Percentiles rank a stretch among this genome's conserved stretches.
Conservation (phyloP, 2,329 filamentous ascomycete species). For the Colletotrichum horii region DNA sequence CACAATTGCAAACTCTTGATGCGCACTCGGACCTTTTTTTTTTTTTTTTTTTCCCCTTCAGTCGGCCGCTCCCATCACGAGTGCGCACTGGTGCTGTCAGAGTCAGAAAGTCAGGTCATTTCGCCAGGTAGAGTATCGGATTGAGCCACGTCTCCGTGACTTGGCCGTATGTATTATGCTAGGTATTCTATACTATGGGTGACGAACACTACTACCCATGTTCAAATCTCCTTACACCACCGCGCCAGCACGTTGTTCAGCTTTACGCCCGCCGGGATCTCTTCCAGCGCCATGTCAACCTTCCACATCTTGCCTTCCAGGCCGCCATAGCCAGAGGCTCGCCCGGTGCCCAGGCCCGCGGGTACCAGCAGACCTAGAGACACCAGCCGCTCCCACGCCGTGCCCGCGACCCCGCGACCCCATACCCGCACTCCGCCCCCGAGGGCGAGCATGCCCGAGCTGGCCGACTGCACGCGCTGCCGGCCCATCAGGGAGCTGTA, state of each 20-base stretch:
- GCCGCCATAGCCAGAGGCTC: slow-evolving; percentile 46
- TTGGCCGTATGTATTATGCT: background rate
- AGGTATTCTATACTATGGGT: background rate
- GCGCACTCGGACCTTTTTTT: background rate
- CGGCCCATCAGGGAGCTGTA: slow-evolving; percentile 78
- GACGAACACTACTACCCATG: background rate
- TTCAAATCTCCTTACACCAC: slow-evolving; percentile 78
- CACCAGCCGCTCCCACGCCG: slow-evolving; percentile 77
- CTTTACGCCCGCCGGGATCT: slow-evolving; percentile 71
- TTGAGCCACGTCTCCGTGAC: background rate
- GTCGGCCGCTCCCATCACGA: background rate
- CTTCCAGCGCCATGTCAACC: slow-evolving; percentile 78
- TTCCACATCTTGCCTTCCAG: slow-evolving; percentile 73
- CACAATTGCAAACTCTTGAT: background rate
- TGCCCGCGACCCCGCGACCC: slow-evolving; percentile 74
- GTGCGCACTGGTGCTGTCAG: background rate
- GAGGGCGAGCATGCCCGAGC: slow-evolving; percentile 69
- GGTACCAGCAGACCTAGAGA: slow-evolving; percentile 73
- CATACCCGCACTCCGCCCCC: slow-evolving; percentile 72
- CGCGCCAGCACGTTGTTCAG: slow-evolving; percentile 65
- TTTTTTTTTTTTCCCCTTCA: background rate
- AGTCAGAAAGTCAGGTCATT: background rate
- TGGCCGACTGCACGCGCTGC: slow-evolving; percentile 74
- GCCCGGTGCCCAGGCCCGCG: slow-evolving; percentile 59
- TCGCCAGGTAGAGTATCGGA: background rate